Conservation (phyloP, 345 rosid species). For the Diplotaxis tenuifolia region DNA sequence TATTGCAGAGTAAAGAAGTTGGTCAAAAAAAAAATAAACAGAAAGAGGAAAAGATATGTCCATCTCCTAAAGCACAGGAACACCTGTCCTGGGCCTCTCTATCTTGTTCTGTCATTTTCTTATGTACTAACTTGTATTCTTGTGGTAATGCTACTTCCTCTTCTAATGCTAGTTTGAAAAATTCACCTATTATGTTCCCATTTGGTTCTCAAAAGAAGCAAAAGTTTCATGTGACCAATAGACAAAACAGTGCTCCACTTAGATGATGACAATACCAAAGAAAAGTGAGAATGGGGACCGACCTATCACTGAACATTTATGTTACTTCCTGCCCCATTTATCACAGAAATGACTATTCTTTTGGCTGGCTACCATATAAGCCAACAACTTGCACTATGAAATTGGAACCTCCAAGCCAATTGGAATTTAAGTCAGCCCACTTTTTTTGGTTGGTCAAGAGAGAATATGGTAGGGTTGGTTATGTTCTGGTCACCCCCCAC, state of each 20-base stretch:
- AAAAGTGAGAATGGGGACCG: conserved; percentile 24
- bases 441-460: conserved; percentile 22
- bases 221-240: conserved; percentile 19
- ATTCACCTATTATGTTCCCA: neutral
- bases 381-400: conserved; percentile 28
- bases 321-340: conserved; percentile 10
- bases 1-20: conserved; percentile 18
- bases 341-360: conserved; percentile 14
- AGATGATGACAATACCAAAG: conserved; percentile 29
- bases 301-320: conserved; percentile 29
- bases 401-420: conserved; percentile 36
- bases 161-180: conserved; percentile 14
- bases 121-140: conserved; percentile 25
- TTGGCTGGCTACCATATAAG: conserved; percentile 33
- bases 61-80: conserved; percentile 34
- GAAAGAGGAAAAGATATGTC: conserved; percentile 31
- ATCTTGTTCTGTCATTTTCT: conserved; percentile 26
- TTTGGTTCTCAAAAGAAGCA: conserved; percentile 13
- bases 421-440: conserved; percentile 26
- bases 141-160: conserved; percentile 23
- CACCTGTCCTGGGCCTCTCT: conserved; percentile 28
- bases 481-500: conserved; percentile 4
- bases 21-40: neutral
- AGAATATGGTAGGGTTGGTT: conserved; percentile 21
- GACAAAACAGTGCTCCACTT: conserved; percentile 35